Conservation (phyloP, 2,329 filamentous ascomycete genomes). For the Talaromyces islandicus region DNA sequence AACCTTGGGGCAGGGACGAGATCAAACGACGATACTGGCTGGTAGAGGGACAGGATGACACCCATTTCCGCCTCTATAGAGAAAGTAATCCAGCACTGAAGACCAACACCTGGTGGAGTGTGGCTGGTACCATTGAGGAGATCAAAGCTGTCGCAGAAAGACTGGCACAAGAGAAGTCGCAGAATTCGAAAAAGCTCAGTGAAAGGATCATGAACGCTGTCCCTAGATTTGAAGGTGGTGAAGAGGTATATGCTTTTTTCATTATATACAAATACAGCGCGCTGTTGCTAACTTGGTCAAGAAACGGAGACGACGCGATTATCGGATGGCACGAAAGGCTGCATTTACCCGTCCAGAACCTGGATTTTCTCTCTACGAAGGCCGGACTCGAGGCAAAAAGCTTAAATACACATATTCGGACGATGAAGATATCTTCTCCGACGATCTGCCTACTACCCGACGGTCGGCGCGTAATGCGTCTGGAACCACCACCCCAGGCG, state of each 20-base stretch:
- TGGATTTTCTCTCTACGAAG: conserved; percentile 91
- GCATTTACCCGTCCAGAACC: conserved; percentile 82
- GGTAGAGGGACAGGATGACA: conserved; percentile 90
- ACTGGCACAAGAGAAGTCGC: conserved; percentile 72
- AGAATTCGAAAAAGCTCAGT: conserved; percentile 70
- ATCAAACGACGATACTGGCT: conserved; percentile 91
- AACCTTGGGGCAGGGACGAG: conserved; percentile 84
- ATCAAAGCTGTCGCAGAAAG: conserved; percentile 69
- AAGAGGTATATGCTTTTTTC: conserved; percentile 58
- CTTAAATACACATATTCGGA: conserved; percentile 96
- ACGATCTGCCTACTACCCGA: conserved; percentile 59
- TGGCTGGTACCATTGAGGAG: conserved; percentile 87
- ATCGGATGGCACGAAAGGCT: conserved; percentile 77
- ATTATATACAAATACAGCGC: not conserved
- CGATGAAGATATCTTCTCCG: conserved; percentile 66
- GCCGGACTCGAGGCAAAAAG: conserved; percentile 89
- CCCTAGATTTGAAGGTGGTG: conserved; percentile 84
- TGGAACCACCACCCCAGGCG: conserved; percentile 65
- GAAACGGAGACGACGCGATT: conserved; percentile 92
- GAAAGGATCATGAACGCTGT: conserved; percentile 73
- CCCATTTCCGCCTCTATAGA: conserved; percentile 85
- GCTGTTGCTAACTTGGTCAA: conserved; percentile 27
- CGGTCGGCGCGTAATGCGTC: conserved; percentile 60
- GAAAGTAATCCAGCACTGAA: conserved; percentile 78
- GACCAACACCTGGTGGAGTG: conserved; percentile 83